Evolutionary conservation across 495 filamentous ascomycete genomes (phyloP), one percentile per base, ranked within the genome.

Genomic region (Aspergillus panamensis): DNA sequence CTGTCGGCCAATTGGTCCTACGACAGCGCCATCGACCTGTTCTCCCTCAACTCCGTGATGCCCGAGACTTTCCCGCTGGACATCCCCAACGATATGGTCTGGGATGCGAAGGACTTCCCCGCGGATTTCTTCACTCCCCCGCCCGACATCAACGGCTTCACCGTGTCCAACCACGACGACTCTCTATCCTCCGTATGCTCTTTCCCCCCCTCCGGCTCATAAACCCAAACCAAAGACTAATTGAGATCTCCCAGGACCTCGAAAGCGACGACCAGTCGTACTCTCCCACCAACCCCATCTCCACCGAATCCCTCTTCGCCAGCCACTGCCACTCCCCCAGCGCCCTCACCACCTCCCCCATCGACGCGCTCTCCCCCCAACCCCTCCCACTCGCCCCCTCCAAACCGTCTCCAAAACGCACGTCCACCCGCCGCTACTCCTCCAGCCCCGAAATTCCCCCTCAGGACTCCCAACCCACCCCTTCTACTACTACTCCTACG

Each of bases 251-350:
- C 7, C n/a, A 74, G 74, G 74, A 75, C 12, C 57, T 72, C 17
- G 73, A 77, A 59, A 77, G 74, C 62, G 74, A 77, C 56, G 74
- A 77, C 53, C 74, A 73, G 43, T 59, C 71, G 6, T 74, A 69
- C 70, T 66, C 63, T 5, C 68, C 71, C 8, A 65, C 60, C 3
- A 66, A 62, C 40, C 58, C 59, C 37, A 66, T 63, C 49, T 67
- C 60, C 14, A 67, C 69, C 12, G 37, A 67, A 42, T 57, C 67
- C 56, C 57, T 62, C 43, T 49, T 51, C 53, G 45, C 39, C 55
- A 14, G 44, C 60, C 33, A 67, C 65, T 32, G 39, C 50, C 19
- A 43, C 54, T 39, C 43, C 57, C 20, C 57, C 57, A 49, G 51
- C 56, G 51, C 53, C 48, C 37, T 58, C 63, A 58, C 53, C 56